A percentile compares a stretch with the other conserved stretches of the same genome.
These are phyloP conservation scores for Pterocarpus macrocarpus DNA, from an alignment of 306 rosid genomes.

Conservation along the genomic window DNA sequence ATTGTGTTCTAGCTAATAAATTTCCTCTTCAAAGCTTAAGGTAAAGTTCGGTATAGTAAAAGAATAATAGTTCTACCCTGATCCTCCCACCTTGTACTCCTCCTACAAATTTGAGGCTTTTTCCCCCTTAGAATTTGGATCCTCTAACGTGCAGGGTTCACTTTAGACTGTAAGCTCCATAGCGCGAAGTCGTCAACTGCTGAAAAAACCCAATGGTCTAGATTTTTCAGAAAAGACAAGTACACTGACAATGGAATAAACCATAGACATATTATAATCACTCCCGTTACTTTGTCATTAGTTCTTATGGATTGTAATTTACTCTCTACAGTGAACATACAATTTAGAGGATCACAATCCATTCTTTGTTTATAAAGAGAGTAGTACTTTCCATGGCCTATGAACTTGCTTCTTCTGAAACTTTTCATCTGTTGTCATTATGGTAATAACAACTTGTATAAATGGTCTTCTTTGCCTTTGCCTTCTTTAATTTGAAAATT, in stretches of 20 bases:
- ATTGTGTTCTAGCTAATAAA: constrained; percentile 84
- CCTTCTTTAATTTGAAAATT: background rate
- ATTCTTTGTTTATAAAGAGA: constrained; percentile 7
- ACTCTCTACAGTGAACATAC: background rate
- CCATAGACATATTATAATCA: background rate
- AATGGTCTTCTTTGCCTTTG: background rate
- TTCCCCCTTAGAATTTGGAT: background rate
- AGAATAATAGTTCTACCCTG: constrained; percentile 20
- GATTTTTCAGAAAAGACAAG: too few species aligned
- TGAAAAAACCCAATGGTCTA: background rate
- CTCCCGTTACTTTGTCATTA: background rate
- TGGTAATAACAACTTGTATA: background rate
- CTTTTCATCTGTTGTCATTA: background rate
- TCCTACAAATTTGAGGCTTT: background rate
- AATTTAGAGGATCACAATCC: constrained; percentile 19
- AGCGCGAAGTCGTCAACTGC: background rate
- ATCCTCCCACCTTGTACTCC: background rate
- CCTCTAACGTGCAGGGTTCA: constrained; percentile 8
- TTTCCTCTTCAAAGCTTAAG: constrained; percentile 99
- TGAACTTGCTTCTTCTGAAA: constrained; percentile 4
- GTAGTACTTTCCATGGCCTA: constrained; percentile 11
- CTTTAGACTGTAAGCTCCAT: background rate
- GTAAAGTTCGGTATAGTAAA: constrained; percentile 53
- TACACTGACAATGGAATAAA: constrained; percentile 13
- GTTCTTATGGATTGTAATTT: background rate